Evolutionary conservation across 108 stramenopile species (phyloP), one percentile per base, ranked within the genome.

Genomic region (Fragilariopsis cylindrus): DNA sequence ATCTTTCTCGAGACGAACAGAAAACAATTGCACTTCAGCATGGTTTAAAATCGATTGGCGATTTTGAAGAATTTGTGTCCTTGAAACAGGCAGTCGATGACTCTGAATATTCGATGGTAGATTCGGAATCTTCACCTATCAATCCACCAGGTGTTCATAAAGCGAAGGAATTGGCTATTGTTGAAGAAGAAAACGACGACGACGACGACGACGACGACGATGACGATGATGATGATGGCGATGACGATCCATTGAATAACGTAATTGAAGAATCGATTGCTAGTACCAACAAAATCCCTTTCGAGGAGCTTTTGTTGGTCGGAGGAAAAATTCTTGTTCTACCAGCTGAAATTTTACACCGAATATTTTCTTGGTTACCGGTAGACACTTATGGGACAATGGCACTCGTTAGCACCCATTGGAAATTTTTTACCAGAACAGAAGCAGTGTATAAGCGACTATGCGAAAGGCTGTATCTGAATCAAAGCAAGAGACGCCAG

Each of bases 21-120:
- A 91, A 87, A 55, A 79, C 76, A 21, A 80, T 94, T 48, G 90
- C 92, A 4, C 48, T 65, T 39, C 75, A 87, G 52, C 85, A 94
- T 60, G 92, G 92, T 8, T 86, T 79, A 72, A 90, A 89, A 58
- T 84, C 87, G 3, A 94, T 94, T 65, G 92, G 92, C 18, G 92
- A 85, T 58, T 94, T 94, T 73, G 92, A 94, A 76, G 92, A 94
- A 70, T 67, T 71, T 63, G 71, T 78, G 71, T 72, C 77, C 19
- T 49, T 78, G 40, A 71, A 78, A 46, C 71, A 68, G 40, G 77
- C 77, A 7, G 48, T 74, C 44, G 79, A 74, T 62, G 65, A 78
- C 48, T 77, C 77, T 5, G 75, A 76, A 43, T 60, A 30, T 9
- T 16, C 55, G 8, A 48, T 11, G 45, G 54, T 60, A 18, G 39